Base-by-base conservation (phyloP, 2,329 filamentous ascomycete genomes). In the Fusarium paranaense region DNA sequence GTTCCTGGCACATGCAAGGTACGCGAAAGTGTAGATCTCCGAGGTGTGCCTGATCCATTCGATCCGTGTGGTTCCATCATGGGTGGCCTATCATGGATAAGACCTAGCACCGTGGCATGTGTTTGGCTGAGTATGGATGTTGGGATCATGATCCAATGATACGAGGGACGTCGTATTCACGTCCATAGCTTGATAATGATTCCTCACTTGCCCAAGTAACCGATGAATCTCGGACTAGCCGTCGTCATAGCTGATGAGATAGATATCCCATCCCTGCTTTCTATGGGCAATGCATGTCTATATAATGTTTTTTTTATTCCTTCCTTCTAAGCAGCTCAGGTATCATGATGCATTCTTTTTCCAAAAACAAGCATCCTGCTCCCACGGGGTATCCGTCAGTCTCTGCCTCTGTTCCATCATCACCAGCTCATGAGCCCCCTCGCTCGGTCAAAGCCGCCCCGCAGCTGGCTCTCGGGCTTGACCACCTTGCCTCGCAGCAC, bases 401-500 rank as follows among this genome's bases (percentile, higher is more conserved):
- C 37, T 20, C 47, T 54, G 42, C 42, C 37, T 20, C 27, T 54
- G 42, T 11, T 22, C 38, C 38, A 30, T n/a, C n/a, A 56, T 72
- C 64, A 98, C 97, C 97, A 99, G 85, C 96, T 98, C 81, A 94
- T 90, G 77, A 98, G 64, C 10, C 94, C 94, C 81, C 87, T 94
- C 65, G 87, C 88, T 54, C 97, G 87, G 86, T 99, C 95, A 84
- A 98, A 99, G 0, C 97, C 97, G 30, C 94, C 97, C 69, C 97
- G 86, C 73, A 99, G 83, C 86, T 98, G 95, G 64, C 88, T 88
- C 80, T 92, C 93, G 1, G 95, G 94, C 87, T 98, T 98, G 62
- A 98, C 91, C 30, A 98, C 91, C 86, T 98, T 98, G 27, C 97
- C 97, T 85, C 98, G 93, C 78, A 98, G 82, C 4, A 99, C 89